Evolutionary conservation across 768 basidiomycete species (phyloP), one percentile per base, ranked within the genome.

Genomic region (Chalciporus piperatus): DNA sequence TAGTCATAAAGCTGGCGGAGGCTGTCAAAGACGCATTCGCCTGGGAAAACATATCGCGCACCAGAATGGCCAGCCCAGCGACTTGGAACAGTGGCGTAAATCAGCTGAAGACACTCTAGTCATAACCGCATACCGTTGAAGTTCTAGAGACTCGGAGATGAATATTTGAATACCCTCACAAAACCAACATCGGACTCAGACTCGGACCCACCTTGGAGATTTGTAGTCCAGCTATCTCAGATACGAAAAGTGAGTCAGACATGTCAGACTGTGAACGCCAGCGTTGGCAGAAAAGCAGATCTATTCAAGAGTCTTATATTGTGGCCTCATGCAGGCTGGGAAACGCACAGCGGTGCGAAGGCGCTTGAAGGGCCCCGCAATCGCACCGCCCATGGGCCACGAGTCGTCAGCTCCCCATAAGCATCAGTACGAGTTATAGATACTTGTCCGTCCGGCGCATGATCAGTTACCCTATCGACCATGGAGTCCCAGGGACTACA

Each of bases 1-100:
- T 47, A 55, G 41, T 55, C 54, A 9, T 46, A 55, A 13, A 52
- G 19, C 54, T 55, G 33, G 25, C 6, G 14, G n/a, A 7, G 10
- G 10, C 1, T 37, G 7, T 37, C 14, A 37, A 10, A 7, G 28
- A 16, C 20, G 13, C 39, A 7, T 25, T 41, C n/a, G n/a, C 35
- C n/a, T 16, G 16, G 14, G 8, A 37, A 4, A n/a, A 37, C 10
- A 5, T 3, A n/a, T n/a, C 16, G 16, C 35, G 4, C n/a, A 37
- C 35, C 10, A 37, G 6, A 37, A 37, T 37, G 4, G 35, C 35
- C n/a, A 37, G n/a, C 16, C 35, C 35, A 37, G 35, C 35, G 6
- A 37, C 35, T 4, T 19, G 5, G 27, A 37, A 37, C 6, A 37
- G 16, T n/a, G 35, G n/a, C 8, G 35, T n/a, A 4, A 37, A 37